A percentile compares a stretch with the other conserved stretches of the same genome.
phyloP scores from a whole-genome alignment of 352 stramenopile genomes.

The Globisporangium canariense region DNA sequence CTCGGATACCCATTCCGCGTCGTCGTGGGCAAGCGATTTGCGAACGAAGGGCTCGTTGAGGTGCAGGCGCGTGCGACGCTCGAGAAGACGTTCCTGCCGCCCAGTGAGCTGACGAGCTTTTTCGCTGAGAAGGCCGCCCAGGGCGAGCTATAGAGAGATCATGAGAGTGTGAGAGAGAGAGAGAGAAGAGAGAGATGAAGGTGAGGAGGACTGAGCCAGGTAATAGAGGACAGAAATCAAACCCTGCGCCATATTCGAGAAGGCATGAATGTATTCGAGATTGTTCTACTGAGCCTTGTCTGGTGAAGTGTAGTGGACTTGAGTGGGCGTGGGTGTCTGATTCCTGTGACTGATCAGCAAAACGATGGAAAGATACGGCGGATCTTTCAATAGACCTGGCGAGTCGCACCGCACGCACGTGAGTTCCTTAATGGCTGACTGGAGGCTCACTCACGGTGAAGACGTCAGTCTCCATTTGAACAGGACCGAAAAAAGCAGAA shows the following conservation, averaged over 20 bases:
- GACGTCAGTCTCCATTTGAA: not conserved
- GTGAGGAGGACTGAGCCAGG: not conserved
- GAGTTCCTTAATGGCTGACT: no score
- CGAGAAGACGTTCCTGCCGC: conserved; percentile 56
- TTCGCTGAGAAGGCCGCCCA: conserved; percentile 24
- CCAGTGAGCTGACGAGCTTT: conserved; percentile 33
- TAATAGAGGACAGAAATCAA: not conserved
- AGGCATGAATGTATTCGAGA: not conserved
- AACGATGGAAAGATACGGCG: not conserved
- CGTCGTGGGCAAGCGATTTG: conserved; percentile 80
- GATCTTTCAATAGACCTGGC: no score
- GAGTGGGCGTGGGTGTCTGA: not conserved
- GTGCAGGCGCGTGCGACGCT: conserved; percentile 66
- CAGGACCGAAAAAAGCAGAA: not conserved
- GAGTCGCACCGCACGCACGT: no score
- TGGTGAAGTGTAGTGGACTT: not conserved
- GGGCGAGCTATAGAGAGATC: conserved; percentile 19
- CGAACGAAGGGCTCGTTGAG: conserved; percentile 71
- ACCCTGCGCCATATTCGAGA: not conserved
- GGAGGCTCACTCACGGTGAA: not conserved
- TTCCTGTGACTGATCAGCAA: not conserved
- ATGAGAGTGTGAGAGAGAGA: no score
- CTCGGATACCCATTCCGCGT: conserved; percentile 83
- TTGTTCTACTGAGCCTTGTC: not conserved
- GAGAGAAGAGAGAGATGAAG: not conserved